A percentile compares a stretch with the other conserved stretches of the same genome.
These are phyloP conservation scores for Endotrypanum monterogeii DNA, from an alignment of 208 protist species.

Conservation along the genomic window DNA sequence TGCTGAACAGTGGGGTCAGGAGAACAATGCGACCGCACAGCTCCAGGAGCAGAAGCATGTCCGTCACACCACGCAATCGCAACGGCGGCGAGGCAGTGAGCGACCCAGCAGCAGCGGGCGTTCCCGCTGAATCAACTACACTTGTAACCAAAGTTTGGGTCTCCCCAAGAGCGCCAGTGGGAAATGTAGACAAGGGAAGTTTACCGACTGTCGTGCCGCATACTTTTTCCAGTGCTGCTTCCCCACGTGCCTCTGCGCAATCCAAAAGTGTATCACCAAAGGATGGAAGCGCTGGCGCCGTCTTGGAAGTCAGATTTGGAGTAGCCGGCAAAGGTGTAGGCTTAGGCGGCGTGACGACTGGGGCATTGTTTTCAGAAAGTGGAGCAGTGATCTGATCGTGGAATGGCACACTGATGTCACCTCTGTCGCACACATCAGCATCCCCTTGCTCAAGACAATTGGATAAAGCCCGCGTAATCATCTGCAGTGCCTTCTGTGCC, in stretches of 20 bases:
- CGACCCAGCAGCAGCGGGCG: neutral
- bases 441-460: constrained; percentile 48
- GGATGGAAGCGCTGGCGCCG: neutral
- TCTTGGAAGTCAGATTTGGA: neutral
- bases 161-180: neutral
- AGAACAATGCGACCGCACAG: constrained; percentile 28
- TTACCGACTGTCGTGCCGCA: neutral
- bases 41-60: constrained; percentile 35
- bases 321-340: constrained; percentile 21
- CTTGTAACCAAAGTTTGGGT: neutral
- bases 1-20: constrained; percentile 27
- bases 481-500: constrained; percentile 49
- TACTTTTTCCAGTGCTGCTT: constrained; percentile 1
- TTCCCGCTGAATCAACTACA: neutral
- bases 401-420: neutral
- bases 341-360: constrained; percentile 16
- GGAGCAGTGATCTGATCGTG: neutral
- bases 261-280: constrained; percentile 3
- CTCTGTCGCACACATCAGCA: neutral
- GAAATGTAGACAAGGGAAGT: neutral
- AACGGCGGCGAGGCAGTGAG: constrained; percentile 1
- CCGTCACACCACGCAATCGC: constrained; percentile 9
- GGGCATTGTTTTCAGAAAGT: constrained; percentile 10
- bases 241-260: constrained; percentile 3
- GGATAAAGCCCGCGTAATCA: constrained; percentile 55